Base-by-base conservation (phyloP, 1,139 yeast genomes). In the Nadsonia commutata region DNA sequence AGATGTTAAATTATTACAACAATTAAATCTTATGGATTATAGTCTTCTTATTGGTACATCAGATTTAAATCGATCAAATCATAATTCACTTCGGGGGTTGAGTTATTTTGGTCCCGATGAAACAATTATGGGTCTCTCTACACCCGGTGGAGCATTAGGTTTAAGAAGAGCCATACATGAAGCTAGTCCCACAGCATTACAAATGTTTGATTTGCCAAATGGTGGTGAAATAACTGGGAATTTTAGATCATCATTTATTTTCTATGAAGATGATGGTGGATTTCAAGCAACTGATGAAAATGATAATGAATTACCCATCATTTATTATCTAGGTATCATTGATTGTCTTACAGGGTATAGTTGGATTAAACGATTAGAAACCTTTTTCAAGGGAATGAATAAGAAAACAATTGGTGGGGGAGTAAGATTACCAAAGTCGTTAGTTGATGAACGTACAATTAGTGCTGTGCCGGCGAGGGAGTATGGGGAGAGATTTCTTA, bases 321-420 rank as follows among this genome's bases (percentile, higher is more conserved):
- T 93, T 13, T 93, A 93, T 62, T 93, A 88, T 56, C 65, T 93
- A 53, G 98, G 98, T 13, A 79, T 93, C 40, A 93, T 93, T 54
- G 99, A 93, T 58, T 88, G 95, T 62, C 67, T 93, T 51, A 93
- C 98, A 0, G 76, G 80, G 48, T 93, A 93, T 57, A 80, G 86
- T 1, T 61, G 80, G 20, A 64, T 76, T 52, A 93, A 93, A 58
- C 71, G 74, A 48, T 59, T 86, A 40, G 99, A 93, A 58, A 90
- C 98, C 0, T 75, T 84, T 52, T 82, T 88, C 78, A 72, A 95
- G 59, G 70, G 83, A 8, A 54, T 93, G 36, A 72, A 75, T 36
- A 85, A 85, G 56, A 71, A 77, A 31, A 67, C 88, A n/a, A n/a
- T n/a, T n/a, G n/a, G n/a, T n/a, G n/a, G n/a, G 23, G 9, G 16